phyloP scores from a whole-genome alignment of 2,329 filamentous ascomycete genomes.

The Fusarium metavorans region DNA sequence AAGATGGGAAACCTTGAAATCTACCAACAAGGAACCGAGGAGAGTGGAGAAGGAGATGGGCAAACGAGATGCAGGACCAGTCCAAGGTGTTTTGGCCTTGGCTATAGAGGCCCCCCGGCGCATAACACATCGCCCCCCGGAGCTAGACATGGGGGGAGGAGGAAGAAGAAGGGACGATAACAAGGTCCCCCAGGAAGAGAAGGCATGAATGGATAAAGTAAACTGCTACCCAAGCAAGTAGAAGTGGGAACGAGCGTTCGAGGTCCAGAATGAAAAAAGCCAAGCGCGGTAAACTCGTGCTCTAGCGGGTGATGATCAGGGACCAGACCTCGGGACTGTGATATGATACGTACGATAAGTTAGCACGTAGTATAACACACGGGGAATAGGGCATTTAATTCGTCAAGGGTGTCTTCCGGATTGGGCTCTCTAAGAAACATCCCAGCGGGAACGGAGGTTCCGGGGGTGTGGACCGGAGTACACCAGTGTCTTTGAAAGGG shows the following conservation, averaged over 20 bases:
- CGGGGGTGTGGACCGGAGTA: not conserved
- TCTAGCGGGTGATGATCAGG: conserved; percentile 28
- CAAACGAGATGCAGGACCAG: conserved; percentile 11
- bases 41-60: not conserved
- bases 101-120: conserved; percentile 8
- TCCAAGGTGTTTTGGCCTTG: not conserved
- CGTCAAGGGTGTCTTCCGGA: not conserved
- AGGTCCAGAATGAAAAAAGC: not conserved
- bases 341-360: conserved; percentile 1
- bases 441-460: not conserved
- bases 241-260: not conserved
- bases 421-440: not conserved
- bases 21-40: not conserved
- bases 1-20: conserved; percentile 5
- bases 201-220: conserved; percentile 14
- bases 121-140: conserved; percentile 1
- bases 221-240: not conserved
- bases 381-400: not conserved
- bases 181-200: not conserved
- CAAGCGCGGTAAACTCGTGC: not conserved
- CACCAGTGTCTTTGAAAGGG: not conserved
- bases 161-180: not conserved
- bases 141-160: conserved; percentile 4
- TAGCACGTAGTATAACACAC: not conserved
- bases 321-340: not conserved